A percentile compares a stretch with the other conserved stretches of the same genome.
Evolutionary conservation across 495 filamentous ascomycete genomes (phyloP).

Genomic region (Penicillium goetzii): DNA sequence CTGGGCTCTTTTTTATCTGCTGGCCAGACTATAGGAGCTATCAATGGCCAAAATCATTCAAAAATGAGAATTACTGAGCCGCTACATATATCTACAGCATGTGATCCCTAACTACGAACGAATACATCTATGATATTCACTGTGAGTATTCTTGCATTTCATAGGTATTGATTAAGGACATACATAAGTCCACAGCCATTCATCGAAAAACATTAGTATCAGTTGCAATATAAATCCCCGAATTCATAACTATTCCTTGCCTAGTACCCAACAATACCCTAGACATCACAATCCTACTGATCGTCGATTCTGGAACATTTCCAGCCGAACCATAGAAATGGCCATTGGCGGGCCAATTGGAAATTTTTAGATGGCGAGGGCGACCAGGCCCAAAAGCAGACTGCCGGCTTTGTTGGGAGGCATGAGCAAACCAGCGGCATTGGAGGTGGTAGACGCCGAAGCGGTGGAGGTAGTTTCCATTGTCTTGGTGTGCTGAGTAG

Average conservation of each 20-base stretch:
- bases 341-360: background rate
- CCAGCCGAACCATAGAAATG: background rate
- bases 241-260: background rate
- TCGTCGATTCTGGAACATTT: background rate
- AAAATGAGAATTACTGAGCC: background rate
- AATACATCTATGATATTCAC: background rate
- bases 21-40: too few species aligned
- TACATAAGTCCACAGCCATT: background rate
- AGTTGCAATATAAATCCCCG: background rate
- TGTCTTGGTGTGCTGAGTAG: constrained; percentile 21
- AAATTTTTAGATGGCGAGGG: constrained; percentile 24
- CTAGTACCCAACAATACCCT: background rate
- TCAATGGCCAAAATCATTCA: too few species aligned
- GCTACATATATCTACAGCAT: background rate
- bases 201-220: background rate
- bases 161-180: constrained; percentile 2
- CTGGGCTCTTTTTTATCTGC: too few species aligned
- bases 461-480: constrained; percentile 23
- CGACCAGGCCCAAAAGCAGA: constrained; percentile 31
- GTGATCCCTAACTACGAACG: too few species aligned
- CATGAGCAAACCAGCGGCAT: constrained; percentile 27
- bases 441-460: constrained; percentile 23
- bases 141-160: background rate
- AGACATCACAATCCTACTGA: background rate
- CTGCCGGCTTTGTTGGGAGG: constrained; percentile 38